Evolutionary conservation across 345 rosid species (phyloP).

Genomic region (Eucalyptus cloeziana): DNA sequence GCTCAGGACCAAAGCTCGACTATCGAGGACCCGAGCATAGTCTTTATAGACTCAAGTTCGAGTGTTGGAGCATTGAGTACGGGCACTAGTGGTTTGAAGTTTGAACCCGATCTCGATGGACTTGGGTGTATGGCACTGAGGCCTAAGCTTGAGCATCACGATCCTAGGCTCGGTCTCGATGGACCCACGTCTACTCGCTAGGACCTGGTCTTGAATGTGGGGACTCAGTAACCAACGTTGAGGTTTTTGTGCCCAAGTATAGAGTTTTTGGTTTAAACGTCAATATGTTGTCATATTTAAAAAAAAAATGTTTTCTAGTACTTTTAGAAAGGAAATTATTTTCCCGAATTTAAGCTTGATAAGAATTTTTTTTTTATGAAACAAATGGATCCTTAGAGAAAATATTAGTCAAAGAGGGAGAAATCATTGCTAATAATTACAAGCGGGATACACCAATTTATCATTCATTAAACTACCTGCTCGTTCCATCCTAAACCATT

Average conservation of each 20-base stretch:
- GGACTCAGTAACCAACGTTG: too few relatives aligned
- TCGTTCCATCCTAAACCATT: background rate
- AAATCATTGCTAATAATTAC: background rate
- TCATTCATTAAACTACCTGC: background rate
- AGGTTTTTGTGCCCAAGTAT: rapidly evolving
- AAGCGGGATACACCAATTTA: background rate
- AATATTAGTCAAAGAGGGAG: background rate
- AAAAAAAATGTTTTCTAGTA: rapidly evolving
- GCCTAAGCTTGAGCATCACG: rapidly evolving
- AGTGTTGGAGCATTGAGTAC: rapidly evolving
- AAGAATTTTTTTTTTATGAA: too few relatives aligned
- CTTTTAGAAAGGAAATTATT: rapidly evolving
- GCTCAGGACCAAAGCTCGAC: too few relatives aligned
- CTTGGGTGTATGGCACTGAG: rapidly evolving
- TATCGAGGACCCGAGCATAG: too few relatives aligned
- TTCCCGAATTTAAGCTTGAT: rapidly evolving
- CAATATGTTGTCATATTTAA: rapidly evolving
- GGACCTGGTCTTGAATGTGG: rapidly evolving
- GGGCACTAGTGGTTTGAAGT: too few relatives aligned
- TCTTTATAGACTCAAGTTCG: too few relatives aligned
- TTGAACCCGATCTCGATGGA: too few relatives aligned
- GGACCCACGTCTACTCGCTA: rapidly evolving
- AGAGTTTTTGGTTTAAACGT: rapidly evolving
- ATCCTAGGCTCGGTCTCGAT: rapidly evolving
- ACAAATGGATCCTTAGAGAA: rapidly evolving